phyloP scores from a whole-genome alignment of 495 filamentous ascomycete genomes.

The Evernia prunastri region DNA sequence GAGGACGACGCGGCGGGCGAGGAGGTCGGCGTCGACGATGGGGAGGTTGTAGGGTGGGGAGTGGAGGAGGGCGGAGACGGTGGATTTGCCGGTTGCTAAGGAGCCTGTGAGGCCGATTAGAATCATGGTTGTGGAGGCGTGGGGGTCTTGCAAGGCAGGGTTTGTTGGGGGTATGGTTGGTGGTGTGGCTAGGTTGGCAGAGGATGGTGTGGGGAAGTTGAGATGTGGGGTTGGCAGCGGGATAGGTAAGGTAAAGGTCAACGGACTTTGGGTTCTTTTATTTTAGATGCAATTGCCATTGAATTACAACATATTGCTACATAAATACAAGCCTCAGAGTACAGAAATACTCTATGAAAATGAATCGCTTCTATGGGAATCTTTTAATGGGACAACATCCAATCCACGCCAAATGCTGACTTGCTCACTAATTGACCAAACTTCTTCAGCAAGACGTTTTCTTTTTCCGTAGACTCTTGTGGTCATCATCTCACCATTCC shows the following conservation, averaged over 20 bases:
- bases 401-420: constrained; percentile 4
- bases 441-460: background rate
- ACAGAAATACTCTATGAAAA: background rate
- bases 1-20: constrained; percentile 85
- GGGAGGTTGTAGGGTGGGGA: constrained; percentile 76
- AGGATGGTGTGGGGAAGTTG: background rate
- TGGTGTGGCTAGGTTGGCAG: constrained; percentile 3
- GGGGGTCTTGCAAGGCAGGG: background rate
- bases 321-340: background rate
- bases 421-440: background rate
- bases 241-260: too few species aligned
- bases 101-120: constrained; percentile 95
- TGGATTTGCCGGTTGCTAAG: constrained; percentile 97
- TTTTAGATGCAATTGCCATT: too few species aligned
- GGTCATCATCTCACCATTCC: background rate
- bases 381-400: constrained; percentile 3
- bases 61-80: constrained; percentile 77
- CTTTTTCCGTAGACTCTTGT: background rate
- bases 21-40: constrained; percentile 88
- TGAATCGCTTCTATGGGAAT: constrained; percentile 5
- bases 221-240: background rate
- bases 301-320: background rate
- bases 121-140: constrained; percentile 54
- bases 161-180: background rate
- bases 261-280: too few species aligned